Base-by-base conservation (phyloP, 1,284 basidiomycete genomes). In the Melanopsichium pennsylvanicum region DNA sequence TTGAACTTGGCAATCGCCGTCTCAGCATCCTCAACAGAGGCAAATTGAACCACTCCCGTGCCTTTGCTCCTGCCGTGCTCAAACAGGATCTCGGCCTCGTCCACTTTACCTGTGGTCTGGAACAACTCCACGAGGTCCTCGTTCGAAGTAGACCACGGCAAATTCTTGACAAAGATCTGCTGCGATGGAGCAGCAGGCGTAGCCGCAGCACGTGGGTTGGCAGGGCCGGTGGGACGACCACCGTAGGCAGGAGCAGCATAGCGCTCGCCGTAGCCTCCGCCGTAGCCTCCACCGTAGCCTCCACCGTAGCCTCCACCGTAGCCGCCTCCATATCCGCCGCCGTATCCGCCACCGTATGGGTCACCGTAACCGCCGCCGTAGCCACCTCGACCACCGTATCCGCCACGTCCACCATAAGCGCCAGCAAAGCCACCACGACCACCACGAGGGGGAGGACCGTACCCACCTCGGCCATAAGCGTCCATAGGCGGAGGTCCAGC, bases 101-200 rank as follows among this genome's bases (percentile, higher is more conserved):
- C 90, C 27, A 98, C 95, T 68, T 89, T 89, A 10, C 95, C 95
- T 1, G 93, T 96, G 26, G 95, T 98, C 84, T 97, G 94, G 78
- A 98, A 98, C 26, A 98, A 84, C 83, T 98, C 95, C 21, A 97
- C 94, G 25, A 98, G 84, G 80, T 98, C 95, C 79, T 97, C 94
- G 82, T 97, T 96, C n/a, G 93, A 92, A 29, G 95, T 98, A 15
- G 93, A 97, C 93, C 93, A 97, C 0, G 95, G 95, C 16, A 98
- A 84, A 82, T 97, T 97, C 82, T 91, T 89, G 74, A 97, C 94
- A 86, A 94, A 91, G 78, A 98, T 97, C 84, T 98, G 95, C 81
- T 92, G 90, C 78, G 89, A 93, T 1, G 94, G 93, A 73, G 93
- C 89, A 1, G 90, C 84, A 8, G 74, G 70, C 19, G 70, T 52